Evolutionary conservation across 2,329 filamentous ascomycete species (phyloP).

Genomic region (Xylaria sp.): DNA sequence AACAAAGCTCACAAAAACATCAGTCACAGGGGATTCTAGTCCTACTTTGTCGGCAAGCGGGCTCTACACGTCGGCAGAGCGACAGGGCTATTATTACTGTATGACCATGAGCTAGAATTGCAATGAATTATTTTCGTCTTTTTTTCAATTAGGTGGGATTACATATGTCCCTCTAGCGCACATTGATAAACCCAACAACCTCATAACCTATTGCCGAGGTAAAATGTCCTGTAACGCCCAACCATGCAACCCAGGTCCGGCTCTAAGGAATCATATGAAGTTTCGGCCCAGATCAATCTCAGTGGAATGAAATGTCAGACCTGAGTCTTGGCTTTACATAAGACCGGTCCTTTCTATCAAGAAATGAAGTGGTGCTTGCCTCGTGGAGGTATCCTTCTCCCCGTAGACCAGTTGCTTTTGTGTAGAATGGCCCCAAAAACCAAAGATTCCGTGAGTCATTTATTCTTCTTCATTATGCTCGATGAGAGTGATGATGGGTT

Average conservation of each 20-base stretch:
- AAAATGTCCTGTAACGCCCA: conserved; percentile 33
- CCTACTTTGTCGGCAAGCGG: no score
- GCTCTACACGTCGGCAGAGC: no score
- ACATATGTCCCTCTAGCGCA: conserved; percentile 31
- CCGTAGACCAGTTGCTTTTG: conserved; percentile 13
- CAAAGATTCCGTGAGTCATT: conserved; percentile 20
- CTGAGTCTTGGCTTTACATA: conserved; percentile 28
- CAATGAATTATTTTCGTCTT: conserved; percentile 25
- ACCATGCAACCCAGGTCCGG: conserved; percentile 36
- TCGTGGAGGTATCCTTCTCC: conserved; percentile 1
- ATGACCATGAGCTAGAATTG: background rate
- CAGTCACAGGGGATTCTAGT: no score
- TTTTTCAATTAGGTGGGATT: conserved; percentile 33
- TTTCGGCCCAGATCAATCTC: conserved; percentile 27
- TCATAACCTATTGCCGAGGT: conserved; percentile 22
- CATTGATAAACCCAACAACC: conserved; percentile 29
- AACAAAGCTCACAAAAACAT: no score
- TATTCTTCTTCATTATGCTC: conserved; percentile 58
- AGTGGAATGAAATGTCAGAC: conserved; percentile 21
- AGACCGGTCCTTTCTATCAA: conserved; percentile 31
- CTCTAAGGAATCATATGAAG: conserved; percentile 29
- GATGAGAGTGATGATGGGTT: conserved; percentile 83
- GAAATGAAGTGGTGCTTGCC: conserved; percentile 29
- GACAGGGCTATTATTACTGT: background rate
- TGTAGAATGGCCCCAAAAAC: conserved; percentile 8